Percentiles rank a stretch among this genome's conserved stretches.
phyloP scores from a whole-genome alignment of 228 moss, liverwort and hornwort genomes.

The Sphagnum magellanicum region DNA sequence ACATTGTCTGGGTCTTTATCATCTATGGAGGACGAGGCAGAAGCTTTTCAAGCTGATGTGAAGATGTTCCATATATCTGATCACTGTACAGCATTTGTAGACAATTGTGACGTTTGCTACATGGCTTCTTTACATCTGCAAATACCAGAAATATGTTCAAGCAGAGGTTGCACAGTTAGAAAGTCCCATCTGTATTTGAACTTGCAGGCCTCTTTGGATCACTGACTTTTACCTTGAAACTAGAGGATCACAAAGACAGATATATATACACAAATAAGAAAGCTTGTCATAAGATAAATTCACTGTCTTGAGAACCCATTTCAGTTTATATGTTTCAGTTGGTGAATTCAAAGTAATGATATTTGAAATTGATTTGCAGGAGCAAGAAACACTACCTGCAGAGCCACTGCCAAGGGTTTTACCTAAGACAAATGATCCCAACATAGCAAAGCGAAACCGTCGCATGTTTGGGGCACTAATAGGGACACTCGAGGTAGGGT shows the following conservation, averaged over 20 bases:
- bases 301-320: too few relatives aligned
- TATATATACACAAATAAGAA: too few relatives aligned
- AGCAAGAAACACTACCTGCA: constrained; percentile 64
- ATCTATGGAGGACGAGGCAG: too few relatives aligned
- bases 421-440: constrained; percentile 82
- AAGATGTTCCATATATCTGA: too few relatives aligned
- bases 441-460: constrained; percentile 85
- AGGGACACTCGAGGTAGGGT: constrained; percentile 92
- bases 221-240: background rate
- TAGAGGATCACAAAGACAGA: too few relatives aligned
- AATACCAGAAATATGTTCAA: constrained; percentile 19
- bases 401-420: constrained; percentile 88
- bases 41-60: too few relatives aligned
- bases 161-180: constrained; percentile 14
- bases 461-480: constrained; percentile 97
- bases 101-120: constrained; percentile 14
- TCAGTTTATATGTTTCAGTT: background rate
- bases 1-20: background rate
- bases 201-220: background rate
- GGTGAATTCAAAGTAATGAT: background rate
- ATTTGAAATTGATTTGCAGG: constrained; percentile 21
- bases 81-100: too few relatives aligned
- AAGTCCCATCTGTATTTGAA: background rate
- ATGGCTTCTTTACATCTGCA: constrained; percentile 13
- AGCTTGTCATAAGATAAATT: too few relatives aligned